phyloP scores from a whole-genome alignment of 2,329 filamentous ascomycete species.

The Ceratocystis albifundus region DNA sequence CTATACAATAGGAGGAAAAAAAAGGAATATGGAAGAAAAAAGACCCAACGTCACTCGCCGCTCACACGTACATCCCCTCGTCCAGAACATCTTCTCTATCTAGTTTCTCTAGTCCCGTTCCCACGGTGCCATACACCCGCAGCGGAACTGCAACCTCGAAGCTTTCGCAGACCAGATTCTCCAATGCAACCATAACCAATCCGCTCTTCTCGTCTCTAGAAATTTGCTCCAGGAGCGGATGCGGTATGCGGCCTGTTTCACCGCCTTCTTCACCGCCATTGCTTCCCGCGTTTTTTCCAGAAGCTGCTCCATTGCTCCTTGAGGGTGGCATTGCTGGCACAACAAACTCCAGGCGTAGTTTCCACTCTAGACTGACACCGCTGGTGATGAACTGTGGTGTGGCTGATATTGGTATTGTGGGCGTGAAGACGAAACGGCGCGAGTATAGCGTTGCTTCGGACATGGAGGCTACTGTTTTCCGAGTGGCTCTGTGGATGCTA shows the following conservation, averaged over 20 bases:
- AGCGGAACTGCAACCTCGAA: constrained; percentile 83
- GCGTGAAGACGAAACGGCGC: constrained; percentile 64
- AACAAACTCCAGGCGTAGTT: constrained; percentile 82
- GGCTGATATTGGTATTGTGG: constrained; percentile 69
- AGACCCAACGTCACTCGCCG: background rate
- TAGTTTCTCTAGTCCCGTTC: constrained; percentile 44
- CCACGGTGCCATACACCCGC: constrained; percentile 60
- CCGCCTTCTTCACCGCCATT: constrained; percentile 20
- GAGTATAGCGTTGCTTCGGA: constrained; percentile 78
- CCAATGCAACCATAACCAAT: constrained; percentile 60
- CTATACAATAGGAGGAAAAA: constrained; percentile 17
- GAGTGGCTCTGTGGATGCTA: constrained; percentile 76
- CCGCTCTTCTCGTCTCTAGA: constrained; percentile 67
- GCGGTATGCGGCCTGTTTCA: constrained; percentile 27
- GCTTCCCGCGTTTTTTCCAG: background rate
- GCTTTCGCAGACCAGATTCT: constrained; percentile 71
- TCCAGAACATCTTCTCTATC: constrained; percentile 45
- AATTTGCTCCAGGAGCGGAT: constrained; percentile 63
- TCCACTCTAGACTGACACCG: constrained; percentile 79
- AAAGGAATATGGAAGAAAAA: constrained; percentile 21
- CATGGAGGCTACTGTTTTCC: constrained; percentile 64
- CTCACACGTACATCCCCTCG: constrained; percentile 35
- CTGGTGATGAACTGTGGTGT: constrained; percentile 90
- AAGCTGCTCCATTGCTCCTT: background rate
- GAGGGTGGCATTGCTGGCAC: constrained; percentile 40